Percentiles rank a stretch among this genome's conserved stretches.
phyloP scores from a whole-genome alignment of 768 basidiomycete species.

The Macrolepiota fuliginosa region DNA sequence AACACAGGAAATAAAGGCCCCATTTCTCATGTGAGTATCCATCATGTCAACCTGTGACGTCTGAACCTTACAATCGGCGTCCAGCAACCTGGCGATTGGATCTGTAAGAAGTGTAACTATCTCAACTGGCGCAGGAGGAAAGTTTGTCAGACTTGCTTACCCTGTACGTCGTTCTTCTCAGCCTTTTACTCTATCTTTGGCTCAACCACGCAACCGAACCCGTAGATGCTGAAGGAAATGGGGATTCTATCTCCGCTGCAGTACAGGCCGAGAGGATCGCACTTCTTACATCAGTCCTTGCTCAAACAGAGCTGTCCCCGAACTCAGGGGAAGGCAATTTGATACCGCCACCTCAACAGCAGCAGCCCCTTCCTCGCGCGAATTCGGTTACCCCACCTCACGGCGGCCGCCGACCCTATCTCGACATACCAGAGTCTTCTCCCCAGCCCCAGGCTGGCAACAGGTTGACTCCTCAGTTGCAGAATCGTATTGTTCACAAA shows the following conservation, averaged over 20 bases:
- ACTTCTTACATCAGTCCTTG: conserved; percentile 70
- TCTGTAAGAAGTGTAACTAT: conserved; percentile 83
- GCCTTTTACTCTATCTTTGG: conserved; percentile 10
- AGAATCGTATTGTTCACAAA: conserved; percentile 39
- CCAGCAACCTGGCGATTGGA: conserved; percentile 77
- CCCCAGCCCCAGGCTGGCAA: conserved; percentile 13
- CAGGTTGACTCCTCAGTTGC: not conserved
- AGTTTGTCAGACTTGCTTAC: conserved; percentile 87
- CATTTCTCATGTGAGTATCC: conserved; percentile 70
- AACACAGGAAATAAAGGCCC: conserved; percentile 89
- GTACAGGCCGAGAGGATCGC: conserved; percentile 86
- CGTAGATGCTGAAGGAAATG: conserved; percentile 83
- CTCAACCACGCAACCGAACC: not conserved
- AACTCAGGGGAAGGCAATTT: conserved; percentile 10
- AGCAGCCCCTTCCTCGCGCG: conserved; percentile 30
- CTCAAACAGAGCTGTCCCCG: conserved; percentile 43
- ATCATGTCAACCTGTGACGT: conserved; percentile 17
- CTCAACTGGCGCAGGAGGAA: conserved; percentile 85
- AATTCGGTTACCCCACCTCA: conserved; percentile 48
- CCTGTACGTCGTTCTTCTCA: conserved; percentile 51
- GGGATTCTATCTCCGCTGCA: conserved; percentile 81
- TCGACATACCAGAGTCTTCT: conserved; percentile 31
- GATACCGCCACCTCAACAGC: conserved; percentile 17
- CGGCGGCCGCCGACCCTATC: conserved; percentile 34
- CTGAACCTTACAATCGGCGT: conserved; percentile 14